A percentile compares a stretch with the other conserved stretches of the same genome.
Conservation (phyloP, 1,139 yeast species). For the Hansenula sp. region DNA sequence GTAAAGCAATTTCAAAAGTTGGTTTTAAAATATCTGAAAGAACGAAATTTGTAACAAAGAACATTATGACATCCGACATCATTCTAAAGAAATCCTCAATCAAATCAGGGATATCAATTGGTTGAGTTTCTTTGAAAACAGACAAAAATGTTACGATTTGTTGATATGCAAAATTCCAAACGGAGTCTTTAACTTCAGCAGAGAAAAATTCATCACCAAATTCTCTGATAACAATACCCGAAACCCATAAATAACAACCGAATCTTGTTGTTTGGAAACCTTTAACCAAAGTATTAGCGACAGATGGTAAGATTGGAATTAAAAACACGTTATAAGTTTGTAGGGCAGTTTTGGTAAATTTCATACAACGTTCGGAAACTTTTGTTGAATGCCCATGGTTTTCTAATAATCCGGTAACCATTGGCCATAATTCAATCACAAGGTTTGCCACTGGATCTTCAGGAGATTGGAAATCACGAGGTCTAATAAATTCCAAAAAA, state of each 20-base stretch:
- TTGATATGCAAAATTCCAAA: constrained; percentile 47
- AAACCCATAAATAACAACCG: constrained; percentile 90
- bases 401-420: constrained; percentile 44
- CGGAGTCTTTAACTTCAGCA: constrained; percentile 32
- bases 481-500: constrained; percentile 59
- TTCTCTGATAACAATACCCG: constrained; percentile 78
- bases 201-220: constrained; percentile 58
- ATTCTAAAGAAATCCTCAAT: constrained; percentile 88
- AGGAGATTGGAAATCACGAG: constrained; percentile 31
- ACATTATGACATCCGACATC: constrained; percentile 76
- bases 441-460: constrained; percentile 56
- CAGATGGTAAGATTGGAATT: constrained; percentile 55
- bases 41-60: constrained; percentile 66
- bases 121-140: constrained; percentile 26
- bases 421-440: constrained; percentile 59
- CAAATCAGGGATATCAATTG: constrained; percentile 60
- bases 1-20: constrained; percentile 57
- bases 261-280: constrained; percentile 67
- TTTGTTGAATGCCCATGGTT: constrained; percentile 52
- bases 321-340: constrained; percentile 68
- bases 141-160: constrained; percentile 41
- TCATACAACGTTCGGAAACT: constrained; percentile 73
- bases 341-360: constrained; percentile 61
- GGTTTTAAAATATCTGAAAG: constrained; percentile 52
- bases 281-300: constrained; percentile 59